Evolutionary conservation across 345 rosid species (phyloP).

Genomic region (Ceriops decandra): DNA sequence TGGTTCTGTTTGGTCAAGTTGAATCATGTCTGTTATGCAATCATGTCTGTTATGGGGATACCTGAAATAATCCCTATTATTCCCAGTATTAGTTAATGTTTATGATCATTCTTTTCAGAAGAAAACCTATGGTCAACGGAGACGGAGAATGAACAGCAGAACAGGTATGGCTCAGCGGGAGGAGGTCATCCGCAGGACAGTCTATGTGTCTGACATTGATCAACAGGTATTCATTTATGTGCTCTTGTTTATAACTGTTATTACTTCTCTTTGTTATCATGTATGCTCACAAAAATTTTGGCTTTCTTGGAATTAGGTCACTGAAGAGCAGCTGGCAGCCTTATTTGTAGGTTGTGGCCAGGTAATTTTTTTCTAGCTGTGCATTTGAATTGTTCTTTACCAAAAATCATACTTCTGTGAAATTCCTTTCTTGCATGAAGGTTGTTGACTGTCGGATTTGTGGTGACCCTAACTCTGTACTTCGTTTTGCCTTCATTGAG

Average conservation of each 20-base stretch:
- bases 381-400: conserved; percentile 2
- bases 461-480: conserved; percentile 90
- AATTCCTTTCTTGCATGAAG: conserved; percentile 32
- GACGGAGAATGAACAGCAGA: conserved; percentile 63
- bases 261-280: neutral
- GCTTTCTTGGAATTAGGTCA: conserved; percentile 54
- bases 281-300: conserved; percentile 2
- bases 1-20: too few relatives aligned
- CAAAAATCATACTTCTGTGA: conserved; percentile 18
- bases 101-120: conserved; percentile 39
- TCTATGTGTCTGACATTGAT: conserved; percentile 91
- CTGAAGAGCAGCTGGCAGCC: conserved; percentile 97
- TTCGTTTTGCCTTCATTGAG: conserved; percentile 93
- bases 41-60: neutral
- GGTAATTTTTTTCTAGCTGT: conserved; percentile 38
- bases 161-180: conserved; percentile 89
- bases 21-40: neutral
- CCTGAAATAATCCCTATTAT: neutral
- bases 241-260: neutral
- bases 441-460: conserved; percentile 95
- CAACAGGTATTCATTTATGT: conserved; percentile 54
- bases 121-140: conserved; percentile 70
- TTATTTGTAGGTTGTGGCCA: conserved; percentile 78
- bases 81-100: neutral
- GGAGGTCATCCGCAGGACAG: conserved; percentile 81